Base-by-base conservation (phyloP, 1,284 basidiomycete genomes). In the Fomitopsis betulina region DNA sequence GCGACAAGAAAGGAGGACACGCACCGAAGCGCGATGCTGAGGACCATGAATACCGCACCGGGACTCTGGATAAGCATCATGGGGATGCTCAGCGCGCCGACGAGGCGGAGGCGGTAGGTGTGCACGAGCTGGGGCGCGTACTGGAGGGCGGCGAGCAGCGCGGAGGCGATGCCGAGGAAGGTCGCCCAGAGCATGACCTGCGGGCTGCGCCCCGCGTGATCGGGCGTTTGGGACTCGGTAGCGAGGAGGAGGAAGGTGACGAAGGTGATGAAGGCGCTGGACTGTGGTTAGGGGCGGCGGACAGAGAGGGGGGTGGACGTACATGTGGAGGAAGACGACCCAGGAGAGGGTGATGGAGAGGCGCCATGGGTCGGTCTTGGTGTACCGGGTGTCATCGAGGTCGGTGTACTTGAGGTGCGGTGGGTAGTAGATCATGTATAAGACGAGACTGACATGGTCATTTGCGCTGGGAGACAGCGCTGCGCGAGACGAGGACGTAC, bases 11-110 rank as follows among this genome's bases (percentile, higher is more conserved):
- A 57, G 65, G 60, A 27, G 60, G 63, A 33, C 2, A 70, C 78
- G 12, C 66, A 84, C 79, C 87, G 75, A n/a, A 91, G 72, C 9
- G 87, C 89, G 61, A 97, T 89, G 60, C 91, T 93, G 40, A 91
- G 70, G 13, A 95, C 90, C 84, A 99, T 98, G 39, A 95, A 72
- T 21, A 94, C 79, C 0, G 91, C 90, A 2, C 96, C 96, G 0
- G 96, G 96, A 7, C 88, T 94, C 74, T 99, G 96, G 23, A 99
- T 89, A 49, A 84, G 77, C 96, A 99, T 98, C 84, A 94, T 97
- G 1, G 88, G 89, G 62, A 98, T 91, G 65, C 90, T 95, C 23
- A 98, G 78, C 1, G 94, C 94, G 10, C 95, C 96, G 8, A 98
- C 96, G 7, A 96, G 82, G 66, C 87, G 88, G 39, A 83, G 76